Base-by-base conservation (phyloP, 2,329 filamentous ascomycete species). In the Achaetomium macrosporum region DNA sequence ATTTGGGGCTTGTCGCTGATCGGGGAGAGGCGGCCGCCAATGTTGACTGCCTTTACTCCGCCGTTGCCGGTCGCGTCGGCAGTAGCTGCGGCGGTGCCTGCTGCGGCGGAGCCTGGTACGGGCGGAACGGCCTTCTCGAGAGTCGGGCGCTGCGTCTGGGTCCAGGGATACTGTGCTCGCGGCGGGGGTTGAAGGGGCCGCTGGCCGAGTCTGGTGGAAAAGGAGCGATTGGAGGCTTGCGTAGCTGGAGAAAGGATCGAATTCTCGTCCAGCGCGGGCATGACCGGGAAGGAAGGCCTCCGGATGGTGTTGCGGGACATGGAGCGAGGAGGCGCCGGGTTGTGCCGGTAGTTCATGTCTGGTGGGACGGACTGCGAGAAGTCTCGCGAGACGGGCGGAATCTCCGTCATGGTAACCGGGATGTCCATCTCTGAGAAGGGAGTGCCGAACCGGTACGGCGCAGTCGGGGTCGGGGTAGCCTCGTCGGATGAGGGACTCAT, bases 361-460 rank as follows among this genome's bases (percentile, higher is more conserved):
- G 92, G 92, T 41, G 92, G 92, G 0, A 96, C 92, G 5, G 91
- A 96, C 69, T 96, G 90, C 25, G 90, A 95, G 43, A 78, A 75
- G 64, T 93, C 86, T 47, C 92, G 86, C 42, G 85, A 78, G 31
- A 95, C 76, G 7, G 88, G 88, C 0, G 85, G 88, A 15, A 83
- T 63, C 1, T 82, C 81, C 41, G 91, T 75, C 2, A 85, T 79
- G 1, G 88, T 93, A 54, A 95, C 72, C 0, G 92, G 91, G 12
- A 91, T 83, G 66, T 96, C 92, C 77, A 92, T 85, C 65, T 95
- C 90, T 2, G 91, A 95, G 67, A 91, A 88, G 15, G 91, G 90
- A 0, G 89, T 95, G n/a, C 83, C 85, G 58, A 89, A 85, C 50
- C 88, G 83, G 71, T 90, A 91, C 40, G 85, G 74, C 17, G 75